Percentiles rank a stretch among this genome's conserved stretches.
Evolutionary conservation across 75 land plant genomes (phyloP).

Genomic region (Sequoiadendron giganteum): DNA sequence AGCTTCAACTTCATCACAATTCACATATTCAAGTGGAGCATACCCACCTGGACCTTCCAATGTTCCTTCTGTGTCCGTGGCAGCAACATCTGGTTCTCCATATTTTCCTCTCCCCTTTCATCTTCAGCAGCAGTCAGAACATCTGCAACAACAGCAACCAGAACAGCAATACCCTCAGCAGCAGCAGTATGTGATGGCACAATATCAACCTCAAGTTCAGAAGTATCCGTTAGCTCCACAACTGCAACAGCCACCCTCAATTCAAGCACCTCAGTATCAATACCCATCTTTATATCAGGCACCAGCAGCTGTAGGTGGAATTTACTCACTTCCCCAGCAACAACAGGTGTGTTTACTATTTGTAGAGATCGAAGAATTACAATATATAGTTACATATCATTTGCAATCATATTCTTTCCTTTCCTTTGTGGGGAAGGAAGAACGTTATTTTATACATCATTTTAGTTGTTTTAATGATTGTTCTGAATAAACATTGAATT

Average conservation of each 20-base stretch:
- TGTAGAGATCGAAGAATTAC: background rate
- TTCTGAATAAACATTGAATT: background rate
- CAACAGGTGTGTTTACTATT: constrained; percentile 66
- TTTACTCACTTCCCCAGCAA: constrained; percentile 86
- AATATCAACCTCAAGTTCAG: constrained; percentile 28
- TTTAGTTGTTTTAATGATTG: background rate
- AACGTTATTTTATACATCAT: background rate
- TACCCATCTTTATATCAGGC: constrained; percentile 35
- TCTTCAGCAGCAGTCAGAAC: constrained; percentile 48
- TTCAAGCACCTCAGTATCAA: constrained; percentile 17
- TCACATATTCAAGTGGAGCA: constrained; percentile 27
- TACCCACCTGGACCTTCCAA: constrained; percentile 28
- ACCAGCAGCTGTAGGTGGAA: constrained; percentile 33
- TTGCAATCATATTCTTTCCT: background rate
- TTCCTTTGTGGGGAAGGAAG: background rate
- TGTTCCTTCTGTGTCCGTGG: constrained; percentile 6
- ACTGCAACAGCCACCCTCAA: constrained; percentile 15
- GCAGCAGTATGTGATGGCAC: constrained; percentile 13
- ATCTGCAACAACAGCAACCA: constrained; percentile 28
- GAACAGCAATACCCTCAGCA: constrained; percentile 29
- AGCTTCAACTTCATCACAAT: constrained; percentile 36
- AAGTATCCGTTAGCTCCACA: constrained; percentile 6
- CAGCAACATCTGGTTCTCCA: constrained; percentile 26
- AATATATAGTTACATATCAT: background rate
- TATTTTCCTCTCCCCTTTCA: constrained; percentile 86